Percentiles rank a stretch among this genome's conserved stretches.
Conservation (phyloP, 768 basidiomycete species). For the Lactarius akahatsu region DNA sequence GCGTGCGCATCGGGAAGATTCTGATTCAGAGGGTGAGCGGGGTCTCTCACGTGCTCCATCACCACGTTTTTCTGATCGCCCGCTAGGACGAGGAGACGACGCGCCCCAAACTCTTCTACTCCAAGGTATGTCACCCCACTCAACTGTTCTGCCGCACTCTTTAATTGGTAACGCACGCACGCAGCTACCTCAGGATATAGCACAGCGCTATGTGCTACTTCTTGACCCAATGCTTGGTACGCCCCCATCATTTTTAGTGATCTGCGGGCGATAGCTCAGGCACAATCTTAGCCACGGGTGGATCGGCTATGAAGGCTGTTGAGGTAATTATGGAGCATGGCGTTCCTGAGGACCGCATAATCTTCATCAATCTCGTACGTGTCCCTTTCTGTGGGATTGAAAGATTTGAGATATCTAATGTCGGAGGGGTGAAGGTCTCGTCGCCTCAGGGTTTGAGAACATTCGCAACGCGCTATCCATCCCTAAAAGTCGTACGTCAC, state of each 20-base stretch:
- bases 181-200: slow-evolving; percentile 92
- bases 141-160: neutral
- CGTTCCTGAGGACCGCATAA: slow-evolving; percentile 91
- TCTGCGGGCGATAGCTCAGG: slow-evolving; percentile 28
- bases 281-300: slow-evolving; percentile 72
- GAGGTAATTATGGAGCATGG: slow-evolving; percentile 90
- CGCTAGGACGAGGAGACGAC: slow-evolving; percentile 91
- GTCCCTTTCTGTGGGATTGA: slow-evolving; percentile 13
- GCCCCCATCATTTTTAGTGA: slow-evolving; percentile 31
- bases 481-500: slow-evolving; percentile 67
- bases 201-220: slow-evolving; percentile 85
- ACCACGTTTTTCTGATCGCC: slow-evolving; percentile 3
- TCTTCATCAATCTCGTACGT: slow-evolving; percentile 88
- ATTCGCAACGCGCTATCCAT: slow-evolving; percentile 75
- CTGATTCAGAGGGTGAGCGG: slow-evolving; percentile 84
- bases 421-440: slow-evolving; percentile 58
- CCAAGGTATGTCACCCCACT: slow-evolving; percentile 51
- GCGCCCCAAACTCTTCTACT: slow-evolving; percentile 89
- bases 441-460: slow-evolving; percentile 85
- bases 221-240: slow-evolving; percentile 96
- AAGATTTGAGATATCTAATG: neutral
- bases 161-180: neutral
- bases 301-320: slow-evolving; percentile 96
- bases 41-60: neutral
- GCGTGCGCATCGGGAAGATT: slow-evolving; percentile 95